Base-by-base conservation (phyloP, 306 rosid genomes). In the Casuarina glauca region DNA sequence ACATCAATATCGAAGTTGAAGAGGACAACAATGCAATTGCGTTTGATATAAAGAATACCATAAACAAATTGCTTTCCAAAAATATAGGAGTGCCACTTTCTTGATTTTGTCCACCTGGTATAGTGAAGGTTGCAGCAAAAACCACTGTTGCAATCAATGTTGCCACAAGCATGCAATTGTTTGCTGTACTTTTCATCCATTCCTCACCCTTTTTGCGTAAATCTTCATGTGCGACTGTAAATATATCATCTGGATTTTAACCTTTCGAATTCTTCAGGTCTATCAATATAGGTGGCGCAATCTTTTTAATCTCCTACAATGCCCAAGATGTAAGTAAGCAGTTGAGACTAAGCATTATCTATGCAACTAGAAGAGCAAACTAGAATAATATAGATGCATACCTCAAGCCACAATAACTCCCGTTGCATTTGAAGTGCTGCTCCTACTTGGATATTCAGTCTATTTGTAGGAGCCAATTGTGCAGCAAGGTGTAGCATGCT, bases 181-280 rank as follows among this genome's bases (percentile, higher is more conserved):
- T 39, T n/a, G 81, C 64, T 48, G n/a, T 48, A 4, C 1, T 35
- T 2, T 78, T 78, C 50, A 78, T 78, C 76, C 76, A 78, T 1
- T 2, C 0, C 20, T 46, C 52, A 15, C 43, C 76, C 0, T 36
- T 2, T 60, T 49, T 60, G 3, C 32, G 9, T 2, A 78, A 32
- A 1, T 1, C 0, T 5, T 9, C 5, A 20, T 78, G 81, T 9
- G 0, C 9, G 3, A 0, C 0, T 2, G 4, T 35, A 6, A 78
- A 70, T 26, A 60, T 1, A 20, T 70, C 62, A 19, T 58, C 39
- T 45, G 76, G 62, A 16, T 41, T 70, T 5, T 51, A 0, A 0
- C 17, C 19, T 0, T 16, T 0, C 1, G 4, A 6, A 72, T 77
- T 77, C 45, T 4, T 45, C 19, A 3, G 3, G 0, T 26, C 36